A percentile compares a stretch with the other conserved stretches of the same genome.
Conservation (phyloP, 805 yeast genomes). For the Schizosaccharomyces lindneri region DNA sequence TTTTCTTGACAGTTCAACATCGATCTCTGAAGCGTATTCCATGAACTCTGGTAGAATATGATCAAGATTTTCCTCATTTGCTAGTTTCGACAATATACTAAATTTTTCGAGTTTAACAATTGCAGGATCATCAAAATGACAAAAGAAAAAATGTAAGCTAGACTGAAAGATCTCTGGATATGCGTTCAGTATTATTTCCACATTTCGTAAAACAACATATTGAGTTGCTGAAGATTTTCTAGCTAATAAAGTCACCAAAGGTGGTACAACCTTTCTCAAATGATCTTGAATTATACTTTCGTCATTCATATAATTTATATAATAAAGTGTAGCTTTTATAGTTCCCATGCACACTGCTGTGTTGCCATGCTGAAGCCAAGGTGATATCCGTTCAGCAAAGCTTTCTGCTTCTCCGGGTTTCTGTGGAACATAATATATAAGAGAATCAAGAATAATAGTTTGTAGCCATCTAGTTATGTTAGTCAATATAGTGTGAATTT, state of each 20-base stretch:
- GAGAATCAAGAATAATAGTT: conserved; percentile 34
- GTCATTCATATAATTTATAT: conserved; percentile 35
- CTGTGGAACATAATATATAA: conserved; percentile 50
- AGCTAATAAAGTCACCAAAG: conserved; percentile 64
- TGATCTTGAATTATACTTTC: conserved; percentile 16
- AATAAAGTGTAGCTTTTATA: conserved; percentile 43
- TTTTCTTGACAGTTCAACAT: conserved; percentile 67
- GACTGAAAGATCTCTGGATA: conserved; percentile 56
- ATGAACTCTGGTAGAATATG: conserved; percentile 51
- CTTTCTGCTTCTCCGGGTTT: conserved; percentile 36
- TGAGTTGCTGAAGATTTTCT: conserved; percentile 75
- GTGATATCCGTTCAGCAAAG: conserved; percentile 38
- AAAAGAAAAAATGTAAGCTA: conserved; percentile 71
- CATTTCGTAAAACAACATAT: conserved; percentile 75
- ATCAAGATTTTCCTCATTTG: conserved; percentile 35
- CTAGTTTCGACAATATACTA: conserved; percentile 61
- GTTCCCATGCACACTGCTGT: conserved; percentile 61
- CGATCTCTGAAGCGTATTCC: conserved; percentile 76
- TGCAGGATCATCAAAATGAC: conserved; percentile 76
- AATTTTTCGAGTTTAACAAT: conserved; percentile 84
- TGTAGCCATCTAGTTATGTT: conserved; percentile 45
- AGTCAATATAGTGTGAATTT: conserved; percentile 16
- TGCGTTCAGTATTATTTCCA: conserved; percentile 67
- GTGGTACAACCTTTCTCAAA: conserved; percentile 52
- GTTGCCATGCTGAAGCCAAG: conserved; percentile 58